Evolutionary conservation across 306 rosid species (phyloP), one percentile per base, ranked within the genome.

Genomic region (Potentilla sterilis): DNA sequence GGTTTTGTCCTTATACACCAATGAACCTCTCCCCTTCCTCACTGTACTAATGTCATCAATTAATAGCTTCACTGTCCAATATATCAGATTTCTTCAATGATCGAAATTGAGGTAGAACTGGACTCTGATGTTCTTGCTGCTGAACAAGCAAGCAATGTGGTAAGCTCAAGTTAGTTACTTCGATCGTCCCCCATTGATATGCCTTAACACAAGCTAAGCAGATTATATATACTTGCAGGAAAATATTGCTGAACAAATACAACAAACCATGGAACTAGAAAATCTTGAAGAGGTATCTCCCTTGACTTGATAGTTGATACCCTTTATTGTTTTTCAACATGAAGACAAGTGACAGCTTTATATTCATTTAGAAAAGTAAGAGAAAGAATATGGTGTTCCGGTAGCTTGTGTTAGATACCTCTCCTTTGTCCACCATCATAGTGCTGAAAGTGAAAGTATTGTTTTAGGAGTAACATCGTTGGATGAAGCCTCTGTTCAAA

Each of bases 91-190:
- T 92, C 99, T 67, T 92, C 97, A 7, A 95, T 92, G 96, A 92
- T 95, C 65, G 99, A 95, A 86, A 92, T 95, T 48, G 99, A 95
- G 81, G 96, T 92, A 73, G 99, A 92, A 89, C 76, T 95, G 93
- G 96, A 90, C 82, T 86, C 93, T 38, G 97, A 92, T 52, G 97
- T 95, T 77, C 90, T 87, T 75, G 97, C 93, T 46, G 97, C 96
- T 54, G 99, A 89, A 90, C 89, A 88, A 67, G 92, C 93, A 64
- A 85, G 91, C 85, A 88, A 88, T 79, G 86, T 72, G 89, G 97
- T 95, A 84, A 37, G 87, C 77, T 6, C 67, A 74, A 67, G 64
- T 58, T 52, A 10, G 62, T 66, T 82, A 11, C 73, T 37, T 62
- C 18, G 40, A 42, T 66, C 69, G 67, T 73, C 69, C 72, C 47